Base-by-base conservation (phyloP, 768 basidiomycete species). In the Leccinum uliginosum region DNA sequence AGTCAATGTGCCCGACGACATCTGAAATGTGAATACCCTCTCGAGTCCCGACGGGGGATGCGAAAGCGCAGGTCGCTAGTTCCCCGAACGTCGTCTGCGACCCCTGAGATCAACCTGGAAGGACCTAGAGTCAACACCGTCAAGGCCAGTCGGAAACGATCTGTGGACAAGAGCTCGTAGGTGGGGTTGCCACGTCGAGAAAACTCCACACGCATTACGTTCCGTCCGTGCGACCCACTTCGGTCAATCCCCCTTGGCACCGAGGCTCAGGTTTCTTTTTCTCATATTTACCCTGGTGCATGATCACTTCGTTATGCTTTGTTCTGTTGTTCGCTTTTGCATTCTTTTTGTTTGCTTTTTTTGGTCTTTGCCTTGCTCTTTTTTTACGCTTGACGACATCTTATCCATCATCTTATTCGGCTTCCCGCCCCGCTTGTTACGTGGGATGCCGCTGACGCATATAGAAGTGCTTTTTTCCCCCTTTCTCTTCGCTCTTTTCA, bases 1-100 rank as follows among this genome's bases (percentile, higher is more conserved):
- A 90, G 88, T 69, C 88, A 90, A 75, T 90, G 88, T 65, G 81
- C 81, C 51, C 78, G 86, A 43, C 83, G 88, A 24, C 80, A 81
- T 29, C 80, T 89, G 49, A 80, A 76, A 55, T 90, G 88, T 67
- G 85, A 85, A 64, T 89, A 87, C 62, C 88, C 88, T 1, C 70
- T 76, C 6, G 85, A 86, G 68, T 88, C 86, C 62, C 77, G 85
- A 34, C 78, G 88, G 17, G 88, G 88, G 10, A 82, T 86, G 78
- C 78, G 84, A 51, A 74, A 73, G 64, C 70, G 74, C 70, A 46
- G 63, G 67, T 69, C 73, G 73, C 65, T 73, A 38, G 35, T 73
- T 32, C 72, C 70, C 17, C 68, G 72, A 21, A 64, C 61, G 19
- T 61, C 64, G 4, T 72, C 70, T 15, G 24, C 65, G 2, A 43